These are phyloP conservation scores for Waltergamsia citrina DNA, from an alignment of 2,329 filamentous ascomycete species.

Conservation along the genomic window DNA sequence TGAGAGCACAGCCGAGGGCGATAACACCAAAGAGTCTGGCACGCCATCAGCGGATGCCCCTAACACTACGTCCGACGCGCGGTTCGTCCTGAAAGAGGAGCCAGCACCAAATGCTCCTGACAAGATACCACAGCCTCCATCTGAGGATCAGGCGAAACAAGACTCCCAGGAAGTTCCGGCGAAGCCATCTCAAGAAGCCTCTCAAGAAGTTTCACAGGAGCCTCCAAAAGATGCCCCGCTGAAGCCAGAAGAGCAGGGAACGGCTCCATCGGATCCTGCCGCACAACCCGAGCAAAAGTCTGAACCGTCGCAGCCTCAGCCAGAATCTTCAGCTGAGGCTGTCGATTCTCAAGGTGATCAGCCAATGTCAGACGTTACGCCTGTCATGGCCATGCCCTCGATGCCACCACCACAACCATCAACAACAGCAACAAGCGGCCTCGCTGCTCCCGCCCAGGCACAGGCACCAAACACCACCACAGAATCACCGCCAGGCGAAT, in stretches of 20 bases:
- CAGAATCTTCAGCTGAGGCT: neutral
- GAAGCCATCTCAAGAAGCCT: too few species aligned
- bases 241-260: too few species aligned
- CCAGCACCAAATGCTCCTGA: too few species aligned
- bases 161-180: too few species aligned
- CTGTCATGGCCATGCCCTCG: slow-evolving; percentile 1
- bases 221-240: slow-evolving; percentile 4
- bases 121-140: too few species aligned
- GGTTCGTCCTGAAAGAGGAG: too few species aligned
- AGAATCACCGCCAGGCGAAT: slow-evolving; percentile 7
- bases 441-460: slow-evolving; percentile 10
- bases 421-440: slow-evolving; percentile 7
- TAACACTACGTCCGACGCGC: too few species aligned
- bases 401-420: neutral
- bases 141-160: too few species aligned
- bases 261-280: too few species aligned
- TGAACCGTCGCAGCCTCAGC: slow-evolving; percentile 2
- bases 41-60: neutral
- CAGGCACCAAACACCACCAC: slow-evolving; percentile 8
- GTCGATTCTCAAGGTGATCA: neutral
- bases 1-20: neutral
- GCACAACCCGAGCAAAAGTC: too few species aligned
- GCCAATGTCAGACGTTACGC: too few species aligned
- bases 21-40: neutral
- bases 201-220: too few species aligned